Percentiles rank a stretch among this genome's conserved stretches.
Conservation (phyloP, 768 basidiomycete genomes). For the Amyloporia xantha region DNA sequence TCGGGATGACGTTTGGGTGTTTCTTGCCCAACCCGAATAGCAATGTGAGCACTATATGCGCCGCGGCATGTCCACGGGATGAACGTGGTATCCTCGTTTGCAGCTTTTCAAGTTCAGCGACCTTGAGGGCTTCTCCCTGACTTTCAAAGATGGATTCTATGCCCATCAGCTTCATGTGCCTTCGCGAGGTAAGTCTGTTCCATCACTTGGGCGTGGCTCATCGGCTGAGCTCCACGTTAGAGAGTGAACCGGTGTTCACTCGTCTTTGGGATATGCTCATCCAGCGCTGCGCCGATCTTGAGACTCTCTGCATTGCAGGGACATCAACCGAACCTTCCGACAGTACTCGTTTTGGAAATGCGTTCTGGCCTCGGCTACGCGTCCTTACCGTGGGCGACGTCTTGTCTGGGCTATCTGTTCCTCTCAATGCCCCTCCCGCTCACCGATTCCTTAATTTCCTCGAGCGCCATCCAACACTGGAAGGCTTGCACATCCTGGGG, state of each 20-base stretch:
- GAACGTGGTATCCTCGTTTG: neutral
- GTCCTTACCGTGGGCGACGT: slow-evolving; percentile 61
- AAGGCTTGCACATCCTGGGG: slow-evolving; percentile 22
- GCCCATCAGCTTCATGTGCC: slow-evolving; percentile 49
- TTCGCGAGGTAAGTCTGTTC: slow-evolving; percentile 44
- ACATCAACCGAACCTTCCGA: slow-evolving; percentile 47
- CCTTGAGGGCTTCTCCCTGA: slow-evolving; percentile 56
- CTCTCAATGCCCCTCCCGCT: slow-evolving; percentile 30
- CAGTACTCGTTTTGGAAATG: slow-evolving; percentile 47
- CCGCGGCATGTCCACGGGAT: slow-evolving; percentile 4
- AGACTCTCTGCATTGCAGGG: slow-evolving; percentile 53
- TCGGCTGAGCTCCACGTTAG: slow-evolving; percentile 4
- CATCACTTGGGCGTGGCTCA: neutral
- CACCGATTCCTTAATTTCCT: slow-evolving; percentile 63
- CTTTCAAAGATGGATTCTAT: slow-evolving; percentile 57
- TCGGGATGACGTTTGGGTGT: slow-evolving; percentile 58
- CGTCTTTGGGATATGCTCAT: slow-evolving; percentile 70
- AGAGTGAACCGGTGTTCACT: slow-evolving; percentile 47
- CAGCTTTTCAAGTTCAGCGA: slow-evolving; percentile 67
- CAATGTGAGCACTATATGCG: slow-evolving; percentile 40
- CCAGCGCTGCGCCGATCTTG: slow-evolving; percentile 54
- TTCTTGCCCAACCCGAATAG: slow-evolving; percentile 51
- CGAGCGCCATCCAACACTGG: slow-evolving; percentile 51
- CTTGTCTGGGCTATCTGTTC: slow-evolving; percentile 43
- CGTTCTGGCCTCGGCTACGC: slow-evolving; percentile 61